A percentile compares a stretch with the other conserved stretches of the same genome.
phyloP scores from a whole-genome alignment of 805 yeast genomes.

The Geotrichum ghanense region DNA sequence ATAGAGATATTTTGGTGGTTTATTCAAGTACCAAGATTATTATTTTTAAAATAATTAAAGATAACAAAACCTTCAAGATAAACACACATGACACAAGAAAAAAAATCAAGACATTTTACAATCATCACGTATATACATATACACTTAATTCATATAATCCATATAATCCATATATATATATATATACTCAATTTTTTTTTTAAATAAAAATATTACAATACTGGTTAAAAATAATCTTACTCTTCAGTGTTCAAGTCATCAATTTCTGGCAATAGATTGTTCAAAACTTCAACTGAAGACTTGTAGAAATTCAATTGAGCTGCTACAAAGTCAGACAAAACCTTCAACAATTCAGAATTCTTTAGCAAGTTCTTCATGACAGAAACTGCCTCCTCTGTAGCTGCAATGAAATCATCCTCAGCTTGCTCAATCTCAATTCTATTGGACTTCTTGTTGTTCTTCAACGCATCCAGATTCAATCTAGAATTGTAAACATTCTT shows the following conservation, averaged over 20 bases:
- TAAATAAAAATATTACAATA: too few relatives aligned
- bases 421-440: constrained; percentile 70
- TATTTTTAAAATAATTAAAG: too few relatives aligned
- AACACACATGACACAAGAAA: too few relatives aligned
- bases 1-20: too few relatives aligned
- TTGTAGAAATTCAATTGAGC: constrained; percentile 79
- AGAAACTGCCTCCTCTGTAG: constrained; percentile 77
- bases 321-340: constrained; percentile 53
- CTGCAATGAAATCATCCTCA: constrained; percentile 83
- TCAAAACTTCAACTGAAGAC: constrained; percentile 57
- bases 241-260: constrained; percentile 49
- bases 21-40: too few relatives aligned
- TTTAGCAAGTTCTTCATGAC: constrained; percentile 74
- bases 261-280: constrained; percentile 50
- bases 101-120: too few relatives aligned
- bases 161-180: too few relatives aligned
- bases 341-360: constrained; percentile 55
- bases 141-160: too few relatives aligned
- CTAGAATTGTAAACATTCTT: constrained; percentile 68
- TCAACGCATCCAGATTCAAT: constrained; percentile 67
- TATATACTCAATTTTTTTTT: too few relatives aligned
- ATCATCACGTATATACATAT: too few relatives aligned
- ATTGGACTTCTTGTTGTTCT: constrained; percentile 45
- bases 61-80: too few relatives aligned
- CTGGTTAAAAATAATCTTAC: too few relatives aligned